Evolutionary conservation across 2,329 filamentous ascomycete genomes (phyloP).

Genomic region (Sordariomycetes sp.): DNA sequence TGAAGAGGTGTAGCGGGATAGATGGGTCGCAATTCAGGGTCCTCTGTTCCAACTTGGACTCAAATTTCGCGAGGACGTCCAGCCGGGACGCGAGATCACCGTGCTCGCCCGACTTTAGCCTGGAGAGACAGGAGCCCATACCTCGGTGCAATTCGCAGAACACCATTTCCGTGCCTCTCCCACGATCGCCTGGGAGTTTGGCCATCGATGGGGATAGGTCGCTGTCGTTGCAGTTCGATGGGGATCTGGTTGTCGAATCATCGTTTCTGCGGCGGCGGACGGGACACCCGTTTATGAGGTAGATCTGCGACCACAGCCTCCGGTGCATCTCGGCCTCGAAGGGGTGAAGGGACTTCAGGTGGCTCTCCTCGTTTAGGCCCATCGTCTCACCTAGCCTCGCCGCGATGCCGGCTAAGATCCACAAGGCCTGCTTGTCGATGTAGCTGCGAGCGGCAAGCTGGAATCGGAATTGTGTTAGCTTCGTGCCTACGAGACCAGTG

Average conservation of each 20-base stretch:
- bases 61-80: not conserved
- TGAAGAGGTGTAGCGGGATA: constrained; percentile 2
- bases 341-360: not conserved
- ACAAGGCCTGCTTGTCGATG: constrained; percentile 1
- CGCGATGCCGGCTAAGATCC: not conserved
- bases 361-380: not conserved
- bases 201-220: constrained; percentile 1
- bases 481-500: not conserved
- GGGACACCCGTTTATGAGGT: not conserved
- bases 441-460: not conserved
- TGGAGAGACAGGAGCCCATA: not conserved
- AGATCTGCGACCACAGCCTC: constrained; percentile 1
- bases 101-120: not conserved
- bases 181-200: not conserved
- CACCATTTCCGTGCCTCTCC: constrained; percentile 2
- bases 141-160: not conserved
- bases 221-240: constrained; percentile 3
- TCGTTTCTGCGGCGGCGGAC: not conserved
- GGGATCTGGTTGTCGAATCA: not conserved
- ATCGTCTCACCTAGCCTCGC: constrained; percentile 1
- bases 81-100: not conserved
- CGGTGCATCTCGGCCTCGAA: constrained; percentile 3
- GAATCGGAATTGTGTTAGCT: not conserved
- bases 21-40: constrained; percentile 1
- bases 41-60: not conserved